Evolutionary conservation across 805 yeast genomes (phyloP).

Genomic region (baker's yeast (Saccharomyces cerevisiae)): DNA sequence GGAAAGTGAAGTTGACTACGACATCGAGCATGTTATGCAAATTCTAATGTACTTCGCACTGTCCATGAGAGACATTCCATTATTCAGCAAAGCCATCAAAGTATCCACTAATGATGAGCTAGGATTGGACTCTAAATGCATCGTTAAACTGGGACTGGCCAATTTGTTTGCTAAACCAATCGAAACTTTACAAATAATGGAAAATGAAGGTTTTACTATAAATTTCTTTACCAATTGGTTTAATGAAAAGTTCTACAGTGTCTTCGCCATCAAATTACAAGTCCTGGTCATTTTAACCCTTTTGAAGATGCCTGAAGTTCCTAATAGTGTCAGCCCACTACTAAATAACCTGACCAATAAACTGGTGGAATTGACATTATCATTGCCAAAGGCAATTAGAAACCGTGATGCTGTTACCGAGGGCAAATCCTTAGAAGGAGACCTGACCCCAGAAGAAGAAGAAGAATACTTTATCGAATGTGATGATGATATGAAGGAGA

Average conservation of each 20-base stretch:
- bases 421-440: slow-evolving; percentile 37
- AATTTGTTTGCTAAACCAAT: slow-evolving; percentile 55
- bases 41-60: slow-evolving; percentile 26
- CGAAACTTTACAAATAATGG: slow-evolving; percentile 44
- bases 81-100: slow-evolving; percentile 20
- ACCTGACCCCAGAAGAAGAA: slow-evolving; percentile 24
- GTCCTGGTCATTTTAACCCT: slow-evolving; percentile 56
- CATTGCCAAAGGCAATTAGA: slow-evolving; percentile 65
- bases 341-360: slow-evolving; percentile 45
- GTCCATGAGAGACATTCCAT: slow-evolving; percentile 28
- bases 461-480: slow-evolving; percentile 52
- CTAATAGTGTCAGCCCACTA: slow-evolving; percentile 30
- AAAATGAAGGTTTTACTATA: slow-evolving; percentile 38
- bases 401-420: slow-evolving; percentile 53
- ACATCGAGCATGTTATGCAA: slow-evolving; percentile 32
- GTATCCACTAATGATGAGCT: slow-evolving; percentile 29
- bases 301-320: slow-evolving; percentile 35
- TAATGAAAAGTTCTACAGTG: slow-evolving; percentile 47
- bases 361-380: slow-evolving; percentile 43
- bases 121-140: slow-evolving; percentile 34
- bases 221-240: slow-evolving; percentile 60
- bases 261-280: slow-evolving; percentile 70
- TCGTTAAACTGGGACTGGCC: slow-evolving; percentile 56
- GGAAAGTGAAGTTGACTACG: slow-evolving; percentile 32
- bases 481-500: slow-evolving; percentile 72